Conservation (phyloP, 2,329 filamentous ascomycete species). For the Ceratocystis harringtonii region DNA sequence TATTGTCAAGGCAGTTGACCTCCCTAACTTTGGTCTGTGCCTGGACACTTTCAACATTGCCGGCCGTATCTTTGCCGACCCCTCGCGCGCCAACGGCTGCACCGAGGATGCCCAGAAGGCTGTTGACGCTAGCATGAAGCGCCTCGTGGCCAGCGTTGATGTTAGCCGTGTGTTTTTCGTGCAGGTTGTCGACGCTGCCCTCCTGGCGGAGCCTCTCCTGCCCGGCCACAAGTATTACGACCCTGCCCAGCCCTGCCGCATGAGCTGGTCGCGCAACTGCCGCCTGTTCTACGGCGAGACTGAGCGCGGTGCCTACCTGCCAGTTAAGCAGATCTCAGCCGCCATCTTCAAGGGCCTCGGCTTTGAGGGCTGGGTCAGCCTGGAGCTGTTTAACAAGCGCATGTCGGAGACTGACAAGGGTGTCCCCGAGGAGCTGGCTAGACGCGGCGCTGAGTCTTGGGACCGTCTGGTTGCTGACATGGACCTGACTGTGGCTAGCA, state of each 20-base stretch:
- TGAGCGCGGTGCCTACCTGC: constrained; percentile 50
- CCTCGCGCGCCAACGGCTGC: constrained; percentile 36
- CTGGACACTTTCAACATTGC: constrained; percentile 69
- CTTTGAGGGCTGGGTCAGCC: constrained; percentile 54
- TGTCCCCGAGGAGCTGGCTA: constrained; percentile 43
- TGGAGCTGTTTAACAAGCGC: constrained; percentile 52
- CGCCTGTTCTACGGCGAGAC: constrained; percentile 42
- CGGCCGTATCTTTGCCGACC: constrained; percentile 56
- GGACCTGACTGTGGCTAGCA: constrained; percentile 12
- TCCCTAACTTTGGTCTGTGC: constrained; percentile 60
- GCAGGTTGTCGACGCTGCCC: constrained; percentile 61
- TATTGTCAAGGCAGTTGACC: constrained; percentile 47
- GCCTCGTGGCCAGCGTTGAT: constrained; percentile 41
- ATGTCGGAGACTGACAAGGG: constrained; percentile 36
- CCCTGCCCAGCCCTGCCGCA: constrained; percentile 31
- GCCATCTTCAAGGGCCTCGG: constrained; percentile 49
- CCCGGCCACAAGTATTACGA: constrained; percentile 28
- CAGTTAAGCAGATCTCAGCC: constrained; percentile 43
- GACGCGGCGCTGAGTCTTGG: constrained; percentile 36
- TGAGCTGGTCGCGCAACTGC: constrained; percentile 67
- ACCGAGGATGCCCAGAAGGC: constrained; percentile 39
- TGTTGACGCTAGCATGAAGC: constrained; percentile 38
- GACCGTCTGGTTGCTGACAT: constrained; percentile 30
- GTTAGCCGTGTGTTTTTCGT: constrained; percentile 56
- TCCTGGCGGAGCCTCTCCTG: constrained; percentile 40